Evolutionary conservation across 306 rosid species (phyloP).

Genomic region (Pyrus betulifolia): DNA sequence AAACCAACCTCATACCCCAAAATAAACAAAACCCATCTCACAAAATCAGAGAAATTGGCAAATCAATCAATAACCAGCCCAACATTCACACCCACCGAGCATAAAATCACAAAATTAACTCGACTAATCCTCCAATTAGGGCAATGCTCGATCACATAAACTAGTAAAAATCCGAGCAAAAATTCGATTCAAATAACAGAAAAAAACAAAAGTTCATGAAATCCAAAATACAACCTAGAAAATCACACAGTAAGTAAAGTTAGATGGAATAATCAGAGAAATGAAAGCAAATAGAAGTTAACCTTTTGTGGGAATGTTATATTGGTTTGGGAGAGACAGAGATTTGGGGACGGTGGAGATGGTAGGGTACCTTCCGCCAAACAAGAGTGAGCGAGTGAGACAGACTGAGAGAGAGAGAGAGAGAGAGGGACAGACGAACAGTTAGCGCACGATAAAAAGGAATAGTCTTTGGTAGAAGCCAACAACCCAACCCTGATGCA

Average conservation of each 20-base stretch:
- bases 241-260: neutral
- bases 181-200: neutral
- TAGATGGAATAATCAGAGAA: slow-evolving; percentile 9
- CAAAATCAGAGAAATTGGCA: neutral
- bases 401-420: neutral
- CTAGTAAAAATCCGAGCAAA: neutral
- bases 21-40: slow-evolving; percentile 16
- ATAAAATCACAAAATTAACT: neutral
- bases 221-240: neutral
- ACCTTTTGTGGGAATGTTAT: slow-evolving; percentile 20
- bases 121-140: neutral
- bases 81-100: neutral
- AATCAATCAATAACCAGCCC: slow-evolving; percentile 4
- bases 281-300: slow-evolving; percentile 2
- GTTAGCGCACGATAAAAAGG: slow-evolving; percentile 23
- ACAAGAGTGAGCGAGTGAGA: neutral
- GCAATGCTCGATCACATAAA: slow-evolving; percentile 20
- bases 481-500: slow-evolving; percentile 17
- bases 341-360: slow-evolving; percentile 8
- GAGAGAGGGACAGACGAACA: slow-evolving; percentile 20
- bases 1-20: slow-evolving; percentile 4
- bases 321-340: slow-evolving; percentile 2
- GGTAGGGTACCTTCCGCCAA: slow-evolving; percentile 15
- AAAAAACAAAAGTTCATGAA: neutral
- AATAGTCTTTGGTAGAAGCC: slow-evolving; percentile 23